Evolutionary conservation across 768 basidiomycete species (phyloP).

Genomic region (Sarcodon aspratus): DNA sequence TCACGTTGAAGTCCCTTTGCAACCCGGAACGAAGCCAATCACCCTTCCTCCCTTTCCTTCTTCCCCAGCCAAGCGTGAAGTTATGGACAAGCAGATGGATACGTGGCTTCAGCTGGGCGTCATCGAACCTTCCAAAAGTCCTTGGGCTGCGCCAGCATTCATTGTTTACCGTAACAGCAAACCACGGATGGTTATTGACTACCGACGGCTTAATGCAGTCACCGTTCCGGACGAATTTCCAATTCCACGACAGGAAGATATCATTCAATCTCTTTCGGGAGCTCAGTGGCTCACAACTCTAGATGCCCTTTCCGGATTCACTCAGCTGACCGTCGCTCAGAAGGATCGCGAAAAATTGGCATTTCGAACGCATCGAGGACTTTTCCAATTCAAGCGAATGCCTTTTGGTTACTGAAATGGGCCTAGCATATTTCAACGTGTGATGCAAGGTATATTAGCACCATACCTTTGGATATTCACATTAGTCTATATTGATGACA

Average conservation of each 20-base stretch:
- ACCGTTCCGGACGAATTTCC: conserved; percentile 14
- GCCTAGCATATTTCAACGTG: conserved; percentile 27
- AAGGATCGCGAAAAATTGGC: conserved; percentile 23
- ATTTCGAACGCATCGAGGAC: conserved; percentile 26
- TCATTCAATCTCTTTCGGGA: conserved; percentile 13
- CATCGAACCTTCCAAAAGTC: conserved; percentile 28
- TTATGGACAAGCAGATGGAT: conserved; percentile 9
- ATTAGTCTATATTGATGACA: too few relatives aligned
- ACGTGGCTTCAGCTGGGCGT: conserved; percentile 23
- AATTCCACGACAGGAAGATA: conserved; percentile 10
- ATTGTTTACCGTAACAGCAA: conserved; percentile 27
- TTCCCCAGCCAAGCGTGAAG: conserved; percentile 12
- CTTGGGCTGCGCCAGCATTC: conserved; percentile 21
- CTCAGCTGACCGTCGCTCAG: conserved; percentile 20
- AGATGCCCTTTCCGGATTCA: conserved; percentile 28
- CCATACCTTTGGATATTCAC: too few relatives aligned
- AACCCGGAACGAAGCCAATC: conserved; percentile 7
- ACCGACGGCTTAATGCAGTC: conserved; percentile 15
- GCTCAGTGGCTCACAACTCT: conserved; percentile 18
- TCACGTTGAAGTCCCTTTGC: conserved; percentile 9
- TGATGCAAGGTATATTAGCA: too few relatives aligned
- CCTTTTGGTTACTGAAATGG: conserved; percentile 21
- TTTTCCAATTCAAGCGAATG: conserved; percentile 29
- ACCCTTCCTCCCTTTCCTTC: conserved; percentile 9
- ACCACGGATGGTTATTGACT: conserved; percentile 24